Evolutionary conservation across 345 rosid species (phyloP), one percentile per base, ranked within the genome.

Genomic region (Camelina laxa): DNA sequence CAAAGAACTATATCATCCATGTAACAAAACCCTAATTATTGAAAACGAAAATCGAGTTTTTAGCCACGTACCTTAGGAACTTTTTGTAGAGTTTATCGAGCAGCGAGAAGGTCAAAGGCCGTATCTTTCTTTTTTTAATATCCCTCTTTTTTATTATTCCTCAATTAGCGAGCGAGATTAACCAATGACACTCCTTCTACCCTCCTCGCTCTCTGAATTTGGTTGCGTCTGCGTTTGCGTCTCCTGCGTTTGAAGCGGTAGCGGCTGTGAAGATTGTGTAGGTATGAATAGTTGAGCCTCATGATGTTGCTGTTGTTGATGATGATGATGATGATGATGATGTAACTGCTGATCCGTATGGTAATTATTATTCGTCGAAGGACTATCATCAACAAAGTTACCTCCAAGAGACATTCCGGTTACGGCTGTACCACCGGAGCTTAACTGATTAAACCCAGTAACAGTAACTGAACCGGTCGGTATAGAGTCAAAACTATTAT

Each of bases 161-260:
- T 24, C 6, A 67, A 30, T 84, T 72, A 82, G 55, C 85, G 83
- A 73, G 30, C 30, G 85, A 79, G 36, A 38, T 60, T 19, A 42
- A 68, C 70, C 79, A 75, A 75, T 75, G 50, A 33, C 60, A 60
- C 4, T 69, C 41, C 76, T 65, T 65, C 48, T 38, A 48, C 4
- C 72, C 73, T 86, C 87, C 75, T 88, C 89, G 51, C 83, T 85
- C 73, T 78, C 91, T 50, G 90, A 79, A 13, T 72, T 77, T 13
- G 45, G 79, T 65, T 78, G 87, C 71, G 71, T 67, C 6, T 53
- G 61, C 74, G 86, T 85, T 54, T 78, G 85, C 36, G 78, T 65
- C 31, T 70, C 87, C 38, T 82, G 38, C 79, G 87, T 54, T 77
- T 33, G 60, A 54, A 78, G 70, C 49, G 72, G 78, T 16, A 49